Evolutionary conservation across 2,329 filamentous ascomycete species (phyloP).

Genomic region (Ophiostoma tasmaniense): DNA sequence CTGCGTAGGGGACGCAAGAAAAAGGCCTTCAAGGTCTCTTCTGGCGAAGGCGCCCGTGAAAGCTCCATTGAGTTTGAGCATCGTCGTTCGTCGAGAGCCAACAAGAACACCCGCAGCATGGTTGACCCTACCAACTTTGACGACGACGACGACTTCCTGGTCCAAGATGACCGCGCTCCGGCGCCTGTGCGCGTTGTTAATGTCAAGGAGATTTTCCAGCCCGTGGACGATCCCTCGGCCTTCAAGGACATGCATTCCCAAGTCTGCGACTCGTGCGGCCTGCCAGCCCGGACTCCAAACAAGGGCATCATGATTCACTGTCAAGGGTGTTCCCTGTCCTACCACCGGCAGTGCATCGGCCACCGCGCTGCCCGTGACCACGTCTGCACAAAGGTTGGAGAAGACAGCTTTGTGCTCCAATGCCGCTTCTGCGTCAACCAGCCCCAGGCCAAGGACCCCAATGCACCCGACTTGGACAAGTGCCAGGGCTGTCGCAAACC

Average conservation of each 20-base stretch:
- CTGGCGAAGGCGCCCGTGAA: slow-evolving; percentile 14
- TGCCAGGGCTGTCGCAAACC: slow-evolving; percentile 61
- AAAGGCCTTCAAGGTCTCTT: slow-evolving; percentile 2
- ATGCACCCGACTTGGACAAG: slow-evolving; percentile 58
- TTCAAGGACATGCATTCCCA: slow-evolving; percentile 65
- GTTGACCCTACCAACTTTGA: slow-evolving; percentile 45
- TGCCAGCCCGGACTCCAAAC: slow-evolving; percentile 41
- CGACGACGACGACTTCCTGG: slow-evolving; percentile 49
- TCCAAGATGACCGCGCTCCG: slow-evolving; percentile 37
- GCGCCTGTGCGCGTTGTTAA: slow-evolving; percentile 48
- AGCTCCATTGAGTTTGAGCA: slow-evolving; percentile 44
- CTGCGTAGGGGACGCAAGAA: slow-evolving; percentile 17
- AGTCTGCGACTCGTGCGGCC: slow-evolving; percentile 63
- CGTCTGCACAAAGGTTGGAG: slow-evolving; percentile 73
- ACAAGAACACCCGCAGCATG: slow-evolving; percentile 37
- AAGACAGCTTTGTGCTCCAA: slow-evolving; percentile 75
- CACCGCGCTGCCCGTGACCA: slow-evolving; percentile 69
- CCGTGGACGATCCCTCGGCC: slow-evolving; percentile 45
- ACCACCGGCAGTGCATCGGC: slow-evolving; percentile 78
- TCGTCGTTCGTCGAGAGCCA: slow-evolving; percentile 42
- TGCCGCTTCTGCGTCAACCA: slow-evolving; percentile 75
- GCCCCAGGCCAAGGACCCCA: slow-evolving; percentile 57
- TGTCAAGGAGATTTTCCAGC: slow-evolving; percentile 66
- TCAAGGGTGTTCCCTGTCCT: slow-evolving; percentile 79
- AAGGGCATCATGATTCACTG: slow-evolving; percentile 73